Base-by-base conservation (phyloP, 371 early-diverging fungal species). In the Cokeromyces recurvatus region DNA sequence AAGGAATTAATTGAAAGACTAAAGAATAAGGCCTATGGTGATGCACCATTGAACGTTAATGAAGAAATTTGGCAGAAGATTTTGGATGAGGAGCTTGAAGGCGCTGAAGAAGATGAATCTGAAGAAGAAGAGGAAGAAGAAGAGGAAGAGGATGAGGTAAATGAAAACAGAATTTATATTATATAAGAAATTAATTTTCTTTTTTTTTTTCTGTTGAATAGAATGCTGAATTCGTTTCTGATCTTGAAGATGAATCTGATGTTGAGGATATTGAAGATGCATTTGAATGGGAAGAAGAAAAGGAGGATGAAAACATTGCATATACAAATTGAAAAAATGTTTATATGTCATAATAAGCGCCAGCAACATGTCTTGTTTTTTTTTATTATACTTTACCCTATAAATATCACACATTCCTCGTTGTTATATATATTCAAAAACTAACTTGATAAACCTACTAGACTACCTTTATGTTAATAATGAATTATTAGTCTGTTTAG, bases 1-100 rank as follows among this genome's bases (percentile, higher is more conserved):
- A 94, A 96, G 77, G 99, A 99, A 75, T 74, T 99, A 51, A 72
- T 99, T 57, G 89, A 92, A 49, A 81, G 99, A 53, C 77, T 99
- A 51, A 91, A 93, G 80, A 85, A 73, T 66, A 98, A 98, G 60
- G 89, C 89, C 5, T 89, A 90, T 65, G 91, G 89, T 47, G 96
- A 97, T 62, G 91, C 87, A 51, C 94, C 90, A 19, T 62, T 91
- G 54, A 89, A 90, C 66, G 89, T 94, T 57, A 93, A 94, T 57
- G 88, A 93, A 70, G 81, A 82, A 47, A 84, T 92, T 25, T 90
- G 89, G 89, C 83, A 81, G 55, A 79, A 90, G 68, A 81, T 85
- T 34, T 42, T 85, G 47, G 84, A 86, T 58, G 77, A 85, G 54
- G 77, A 77, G 10, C 70, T 75, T 17, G 75, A 89, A 43, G 85